These are phyloP conservation scores for Urtica urens DNA, from an alignment of 306 rosid genomes.

Conservation along the genomic window DNA sequence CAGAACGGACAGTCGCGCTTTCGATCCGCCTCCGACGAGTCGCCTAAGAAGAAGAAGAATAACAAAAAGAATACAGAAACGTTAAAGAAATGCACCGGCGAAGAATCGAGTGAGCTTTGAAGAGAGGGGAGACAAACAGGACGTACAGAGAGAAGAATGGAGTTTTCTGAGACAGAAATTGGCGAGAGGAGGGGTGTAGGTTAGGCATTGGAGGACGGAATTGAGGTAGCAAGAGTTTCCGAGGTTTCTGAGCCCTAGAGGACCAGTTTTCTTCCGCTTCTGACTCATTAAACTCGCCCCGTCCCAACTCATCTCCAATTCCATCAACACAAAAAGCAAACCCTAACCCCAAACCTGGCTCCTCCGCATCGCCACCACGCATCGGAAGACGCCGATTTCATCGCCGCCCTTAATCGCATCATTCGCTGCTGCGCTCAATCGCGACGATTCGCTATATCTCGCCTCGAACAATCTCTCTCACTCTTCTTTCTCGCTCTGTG, in stretches of 20 bases:
- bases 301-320: conserved; percentile 92
- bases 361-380: conserved; percentile 35
- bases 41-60: conserved; percentile 31
- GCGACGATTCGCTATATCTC: not conserved
- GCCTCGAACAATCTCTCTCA: too few species aligned
- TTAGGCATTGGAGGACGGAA: conserved; percentile 99
- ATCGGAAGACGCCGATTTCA: conserved; percentile 53
- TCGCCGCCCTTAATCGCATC: conserved; percentile 63
- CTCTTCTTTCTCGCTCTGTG: too few species aligned
- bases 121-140: not conserved
- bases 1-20: conserved; percentile 84
- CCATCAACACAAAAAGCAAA: conserved; percentile 64
- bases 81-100: too few species aligned
- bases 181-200: conserved; percentile 98
- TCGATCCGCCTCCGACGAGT: conserved; percentile 41
- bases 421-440: conserved; percentile 14
- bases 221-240: conserved; percentile 98
- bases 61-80: not conserved
- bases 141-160: conserved; percentile 67
- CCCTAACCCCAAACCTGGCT: too few species aligned
- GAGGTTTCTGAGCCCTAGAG: conserved; percentile 81
- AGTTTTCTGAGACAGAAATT: conserved; percentile 84
- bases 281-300: conserved; percentile 80
- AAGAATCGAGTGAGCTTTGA: not conserved
- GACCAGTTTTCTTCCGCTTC: conserved; percentile 68